Percentiles rank a stretch among this genome's conserved stretches.
phyloP scores from a whole-genome alignment of 306 rosid genomes.

The Dryas alaskensis region DNA sequence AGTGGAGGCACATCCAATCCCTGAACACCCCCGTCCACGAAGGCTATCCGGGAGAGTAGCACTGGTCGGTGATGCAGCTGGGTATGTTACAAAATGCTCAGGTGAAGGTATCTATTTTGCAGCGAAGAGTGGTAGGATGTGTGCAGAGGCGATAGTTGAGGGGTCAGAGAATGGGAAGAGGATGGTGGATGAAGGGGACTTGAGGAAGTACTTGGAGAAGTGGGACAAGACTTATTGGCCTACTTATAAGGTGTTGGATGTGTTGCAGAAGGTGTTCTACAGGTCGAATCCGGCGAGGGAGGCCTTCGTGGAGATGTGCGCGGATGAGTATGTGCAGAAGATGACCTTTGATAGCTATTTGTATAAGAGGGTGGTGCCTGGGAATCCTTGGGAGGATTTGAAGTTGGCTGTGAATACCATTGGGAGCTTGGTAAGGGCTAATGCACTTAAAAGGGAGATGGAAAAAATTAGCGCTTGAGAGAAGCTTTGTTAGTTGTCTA shows the following conservation, averaged over 20 bases:
- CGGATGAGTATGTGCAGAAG: slow-evolving; percentile 94
- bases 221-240: slow-evolving; percentile 99
- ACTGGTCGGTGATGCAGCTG: slow-evolving; percentile 93
- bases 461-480: slow-evolving; percentile 67
- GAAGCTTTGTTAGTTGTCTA: slow-evolving; percentile 14
- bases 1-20: slow-evolving; percentile 98
- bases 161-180: slow-evolving; percentile 92
- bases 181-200: slow-evolving; percentile 84
- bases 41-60: slow-evolving; percentile 78
- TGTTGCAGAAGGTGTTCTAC: slow-evolving; percentile 96
- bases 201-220: slow-evolving; percentile 91
- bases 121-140: slow-evolving; percentile 96
- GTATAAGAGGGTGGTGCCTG: slow-evolving; percentile 91
- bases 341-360: slow-evolving; percentile 96
- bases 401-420: slow-evolving; percentile 93
- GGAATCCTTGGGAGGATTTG: slow-evolving; percentile 82
- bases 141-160: slow-evolving; percentile 89
- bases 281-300: slow-evolving; percentile 96
- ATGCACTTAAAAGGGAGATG: slow-evolving; percentile 86
- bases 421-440: slow-evolving; percentile 95
- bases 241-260: slow-evolving; percentile 90
- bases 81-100: slow-evolving; percentile 92
- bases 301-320: slow-evolving; percentile 99
- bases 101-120: slow-evolving; percentile 99
- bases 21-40: slow-evolving; percentile 93